phyloP scores from a whole-genome alignment of 2,329 filamentous ascomycete species.

The Sarocladium oryzae region DNA sequence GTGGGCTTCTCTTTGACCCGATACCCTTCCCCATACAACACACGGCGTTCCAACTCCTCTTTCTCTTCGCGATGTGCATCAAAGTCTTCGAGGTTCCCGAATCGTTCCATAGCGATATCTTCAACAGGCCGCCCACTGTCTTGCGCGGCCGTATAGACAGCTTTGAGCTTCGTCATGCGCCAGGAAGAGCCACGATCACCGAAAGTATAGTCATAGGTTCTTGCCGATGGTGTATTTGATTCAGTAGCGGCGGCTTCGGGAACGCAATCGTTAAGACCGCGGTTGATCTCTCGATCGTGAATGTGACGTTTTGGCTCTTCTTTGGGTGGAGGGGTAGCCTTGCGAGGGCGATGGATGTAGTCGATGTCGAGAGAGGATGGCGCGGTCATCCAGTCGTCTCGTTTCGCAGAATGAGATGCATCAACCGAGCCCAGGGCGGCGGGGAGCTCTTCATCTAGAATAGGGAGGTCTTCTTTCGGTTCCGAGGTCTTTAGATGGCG shows the following conservation, averaged over 20 bases:
- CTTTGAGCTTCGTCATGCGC: constrained; percentile 93
- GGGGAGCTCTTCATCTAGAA: constrained; percentile 43
- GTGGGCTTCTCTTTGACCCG: constrained; percentile 79
- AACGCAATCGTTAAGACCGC: constrained; percentile 42
- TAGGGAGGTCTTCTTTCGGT: constrained; percentile 42
- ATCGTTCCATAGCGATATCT: constrained; percentile 75
- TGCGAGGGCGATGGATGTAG: constrained; percentile 60
- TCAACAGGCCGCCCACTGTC: constrained; percentile 68
- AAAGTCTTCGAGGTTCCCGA: constrained; percentile 74
- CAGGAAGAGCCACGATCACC: constrained; percentile 86
- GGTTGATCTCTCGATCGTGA: constrained; percentile 77
- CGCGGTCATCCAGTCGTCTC: constrained; percentile 93
- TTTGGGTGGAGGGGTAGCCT: constrained; percentile 43
- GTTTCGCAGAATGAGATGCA: constrained; percentile 32
- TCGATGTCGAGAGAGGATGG: constrained; percentile 78
- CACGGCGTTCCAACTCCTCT: constrained; percentile 77
- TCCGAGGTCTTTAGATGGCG: constrained; percentile 34
- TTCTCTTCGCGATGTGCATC: constrained; percentile 92
- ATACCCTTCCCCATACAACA: constrained; percentile 78
- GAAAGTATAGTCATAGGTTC: constrained; percentile 67
- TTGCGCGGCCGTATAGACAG: constrained; percentile 73
- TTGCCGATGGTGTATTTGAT: constrained; percentile 26
- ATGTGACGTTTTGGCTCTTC: constrained; percentile 64
- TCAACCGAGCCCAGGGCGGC: constrained; percentile 20
- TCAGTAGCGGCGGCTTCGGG: background rate